phyloP scores from a whole-genome alignment of 805 yeast species.

The Blastobotrys peoriensis region DNA sequence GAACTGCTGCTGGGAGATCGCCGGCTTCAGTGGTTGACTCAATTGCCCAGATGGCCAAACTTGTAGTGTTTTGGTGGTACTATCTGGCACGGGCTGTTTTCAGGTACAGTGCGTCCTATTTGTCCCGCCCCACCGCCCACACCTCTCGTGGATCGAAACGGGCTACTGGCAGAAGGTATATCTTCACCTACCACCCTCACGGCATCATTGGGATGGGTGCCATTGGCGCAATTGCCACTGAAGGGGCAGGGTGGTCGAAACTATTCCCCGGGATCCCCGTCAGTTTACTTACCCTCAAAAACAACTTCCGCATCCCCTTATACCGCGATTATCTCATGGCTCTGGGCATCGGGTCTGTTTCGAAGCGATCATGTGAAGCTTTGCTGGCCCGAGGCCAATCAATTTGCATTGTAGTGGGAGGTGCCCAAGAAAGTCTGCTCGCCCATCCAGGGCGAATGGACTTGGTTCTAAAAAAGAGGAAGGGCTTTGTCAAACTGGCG shows the following conservation, averaged over 20 bases:
- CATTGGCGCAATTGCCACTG: conserved; percentile 76
- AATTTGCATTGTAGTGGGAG: conserved; percentile 89
- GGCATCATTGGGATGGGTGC: conserved; percentile 93
- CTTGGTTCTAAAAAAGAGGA: conserved; percentile 67
- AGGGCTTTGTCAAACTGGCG: conserved; percentile 87
- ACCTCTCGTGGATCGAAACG: conserved; percentile 3
- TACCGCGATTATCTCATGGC: conserved; percentile 80
- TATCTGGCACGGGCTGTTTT: background rate
- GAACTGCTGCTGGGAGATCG: too few species aligned
- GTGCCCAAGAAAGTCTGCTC: conserved; percentile 83
- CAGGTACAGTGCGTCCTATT: background rate
- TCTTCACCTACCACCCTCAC: conserved; percentile 94
- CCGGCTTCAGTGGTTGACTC: too few species aligned
- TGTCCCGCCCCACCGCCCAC: conserved; percentile 21
- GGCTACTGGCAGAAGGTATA: conserved; percentile 44
- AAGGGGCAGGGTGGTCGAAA: conserved; percentile 63
- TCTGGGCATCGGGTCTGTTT: conserved; percentile 80
- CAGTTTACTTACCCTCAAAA: conserved; percentile 71
- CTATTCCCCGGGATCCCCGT: conserved; percentile 79
- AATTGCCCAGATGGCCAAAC: background rate
- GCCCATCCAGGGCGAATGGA: conserved; percentile 55
- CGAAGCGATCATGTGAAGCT: conserved; percentile 61
- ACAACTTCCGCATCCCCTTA: conserved; percentile 82
- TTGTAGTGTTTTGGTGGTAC: conserved; percentile 1
- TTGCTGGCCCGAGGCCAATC: conserved; percentile 62